Base-by-base conservation (phyloP, 1,284 basidiomycete species). In the Apiotrichum siamense region DNA sequence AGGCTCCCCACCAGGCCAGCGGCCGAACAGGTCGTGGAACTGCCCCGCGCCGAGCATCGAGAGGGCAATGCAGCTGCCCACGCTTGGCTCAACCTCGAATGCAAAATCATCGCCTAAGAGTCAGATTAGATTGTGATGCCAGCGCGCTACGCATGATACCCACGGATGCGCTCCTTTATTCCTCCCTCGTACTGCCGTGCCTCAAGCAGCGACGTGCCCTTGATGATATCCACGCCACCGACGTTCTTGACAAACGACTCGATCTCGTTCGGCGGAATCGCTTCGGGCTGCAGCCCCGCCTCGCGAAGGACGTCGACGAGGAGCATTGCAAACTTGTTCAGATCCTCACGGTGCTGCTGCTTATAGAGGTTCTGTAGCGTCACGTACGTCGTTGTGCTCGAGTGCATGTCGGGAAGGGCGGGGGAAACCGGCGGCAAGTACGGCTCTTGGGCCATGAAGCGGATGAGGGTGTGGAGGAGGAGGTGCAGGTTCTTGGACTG, bases 351-450 rank as follows among this genome's bases (percentile, higher is more conserved):
- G 37, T 68, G 64, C 48, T 70, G 63, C 39, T 62, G 50, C 52
- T 71, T 70, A 62, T 73, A 74, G 7, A 76, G 57, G 40, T 66
- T 69, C 49, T 75, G 72, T 6, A 75, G 61, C 6, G 62, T 57
- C 47, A 76, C 64, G 68, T 97, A 98, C 50, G 81, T 81, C 33
- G 77, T 70, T 0, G 93, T 96, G 60, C 86, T 86, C 4, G 93
- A 85, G 70, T 96, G 94, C 88, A 99, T 97, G 74, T 98, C 94
- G 0, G 94, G 94, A 1, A 98, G 77, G 0, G 88, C 81, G 3
- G 82, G 77, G 0, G 80, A 78, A 15, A 85, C 74, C 0, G 85
- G 85, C 6, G 82, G 69, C 11, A 82, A 79, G 20, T 62, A 50
- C 0, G 66, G 77, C 76, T 76, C 48, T 77, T 77, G 29, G 72